Conservation (phyloP, 495 filamentous ascomycete genomes). For the Aspergillus nanangensis region DNA sequence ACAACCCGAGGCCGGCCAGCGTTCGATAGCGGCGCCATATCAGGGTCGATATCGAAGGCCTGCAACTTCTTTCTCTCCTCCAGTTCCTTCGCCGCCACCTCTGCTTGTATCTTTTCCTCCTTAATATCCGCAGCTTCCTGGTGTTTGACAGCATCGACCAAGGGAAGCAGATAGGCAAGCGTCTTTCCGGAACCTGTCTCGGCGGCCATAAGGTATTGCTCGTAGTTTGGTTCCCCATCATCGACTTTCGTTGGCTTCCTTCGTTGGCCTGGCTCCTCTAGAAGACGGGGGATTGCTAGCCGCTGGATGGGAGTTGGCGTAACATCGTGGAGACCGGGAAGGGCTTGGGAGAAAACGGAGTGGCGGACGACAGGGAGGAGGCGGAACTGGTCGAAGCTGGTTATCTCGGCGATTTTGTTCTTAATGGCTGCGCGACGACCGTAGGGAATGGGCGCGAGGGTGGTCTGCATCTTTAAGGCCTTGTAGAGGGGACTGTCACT, state of each 20-base stretch:
- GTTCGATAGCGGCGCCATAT: conserved; percentile 50
- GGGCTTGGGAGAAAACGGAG: conserved; percentile 63
- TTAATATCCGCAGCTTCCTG: conserved; percentile 62
- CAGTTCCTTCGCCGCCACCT: conserved; percentile 40
- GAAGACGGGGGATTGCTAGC: conserved; percentile 76
- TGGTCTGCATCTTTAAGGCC: conserved; percentile 91
- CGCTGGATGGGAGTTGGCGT: conserved; percentile 84
- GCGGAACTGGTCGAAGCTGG: conserved; percentile 75
- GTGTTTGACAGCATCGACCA: conserved; percentile 76
- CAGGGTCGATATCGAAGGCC: conserved; percentile 50
- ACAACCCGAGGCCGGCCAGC: conserved; percentile 76
- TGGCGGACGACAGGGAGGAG: conserved; percentile 70
- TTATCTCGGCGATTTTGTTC: conserved; percentile 58
- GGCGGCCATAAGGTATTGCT: conserved; percentile 83
- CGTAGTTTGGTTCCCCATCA: conserved; percentile 38
- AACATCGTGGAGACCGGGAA: conserved; percentile 66
- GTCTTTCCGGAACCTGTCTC: conserved; percentile 98
- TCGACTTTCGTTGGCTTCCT: conserved; percentile 22
- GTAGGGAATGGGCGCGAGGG: conserved; percentile 70
- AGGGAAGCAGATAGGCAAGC: conserved; percentile 80
- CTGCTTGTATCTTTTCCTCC: conserved; percentile 46
- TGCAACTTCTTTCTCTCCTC: conserved; percentile 46
- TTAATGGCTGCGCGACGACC: conserved; percentile 65
- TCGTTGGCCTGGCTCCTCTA: conserved; percentile 40
- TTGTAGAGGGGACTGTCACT: conserved; percentile 57